These are phyloP conservation scores for Taphrina populina DNA, from an alignment of 1,139 yeast species.

Conservation along the genomic window DNA sequence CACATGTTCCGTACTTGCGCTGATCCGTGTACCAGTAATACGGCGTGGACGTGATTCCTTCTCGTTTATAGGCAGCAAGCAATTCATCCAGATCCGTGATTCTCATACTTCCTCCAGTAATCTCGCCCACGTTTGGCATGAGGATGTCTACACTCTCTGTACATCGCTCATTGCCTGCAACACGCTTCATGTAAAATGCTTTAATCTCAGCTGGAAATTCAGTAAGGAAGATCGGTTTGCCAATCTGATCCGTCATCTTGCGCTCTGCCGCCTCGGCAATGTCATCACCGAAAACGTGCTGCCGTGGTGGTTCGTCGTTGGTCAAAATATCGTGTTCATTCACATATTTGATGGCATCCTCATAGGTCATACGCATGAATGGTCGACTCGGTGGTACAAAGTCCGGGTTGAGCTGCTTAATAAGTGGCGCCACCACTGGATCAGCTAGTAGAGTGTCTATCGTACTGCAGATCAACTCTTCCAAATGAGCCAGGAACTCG, in stretches of 20 bases:
- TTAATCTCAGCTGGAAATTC: constrained; percentile 96
- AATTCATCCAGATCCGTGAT: constrained; percentile 78
- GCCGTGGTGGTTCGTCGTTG: constrained; percentile 57
- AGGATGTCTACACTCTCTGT: constrained; percentile 97
- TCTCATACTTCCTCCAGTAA: constrained; percentile 61
- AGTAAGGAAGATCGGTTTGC: constrained; percentile 84
- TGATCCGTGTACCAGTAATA: constrained; percentile 97
- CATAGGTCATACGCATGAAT: constrained; percentile 86
- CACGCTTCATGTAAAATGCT: constrained; percentile 95
- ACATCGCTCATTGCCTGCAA: constrained; percentile 84
- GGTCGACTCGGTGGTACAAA: constrained; percentile 81
- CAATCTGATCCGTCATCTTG: constrained; percentile 93
- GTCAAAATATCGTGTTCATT: constrained; percentile 90
- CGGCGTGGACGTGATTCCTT: constrained; percentile 70
- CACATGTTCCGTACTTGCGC: constrained; percentile 95
- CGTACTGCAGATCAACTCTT: constrained; percentile 66
- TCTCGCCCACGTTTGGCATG: constrained; percentile 91
- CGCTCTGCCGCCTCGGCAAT: constrained; percentile 99
- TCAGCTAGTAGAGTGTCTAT: constrained; percentile 79
- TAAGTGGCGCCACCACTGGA: constrained; percentile 85
- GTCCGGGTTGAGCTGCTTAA: constrained; percentile 87
- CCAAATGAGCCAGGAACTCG: constrained; percentile 81
- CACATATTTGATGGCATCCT: constrained; percentile 91
- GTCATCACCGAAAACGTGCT: constrained; percentile 95
- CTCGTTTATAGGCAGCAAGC: constrained; percentile 87